Percentiles rank a stretch among this genome's conserved stretches.
Conservation (phyloP, 176 grass and related monocot species). For the Miscanthus lutarioriparius region DNA sequence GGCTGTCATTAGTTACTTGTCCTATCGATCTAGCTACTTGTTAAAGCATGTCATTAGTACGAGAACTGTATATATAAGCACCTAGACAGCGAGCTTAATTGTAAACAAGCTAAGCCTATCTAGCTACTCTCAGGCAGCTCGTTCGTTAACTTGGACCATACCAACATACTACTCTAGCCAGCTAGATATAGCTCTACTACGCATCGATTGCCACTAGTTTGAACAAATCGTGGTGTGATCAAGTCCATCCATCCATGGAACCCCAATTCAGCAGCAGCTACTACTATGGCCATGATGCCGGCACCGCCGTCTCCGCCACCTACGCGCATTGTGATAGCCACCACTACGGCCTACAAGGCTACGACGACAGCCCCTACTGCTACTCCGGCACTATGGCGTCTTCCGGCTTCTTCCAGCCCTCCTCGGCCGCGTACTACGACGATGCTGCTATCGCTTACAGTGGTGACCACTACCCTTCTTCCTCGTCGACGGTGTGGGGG, state of each 20-base stretch:
- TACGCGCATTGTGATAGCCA: background rate
- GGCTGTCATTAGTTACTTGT: background rate
- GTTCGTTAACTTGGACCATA: background rate
- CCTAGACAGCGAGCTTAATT: background rate
- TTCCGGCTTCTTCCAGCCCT: background rate
- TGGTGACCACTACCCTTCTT: too few species aligned
- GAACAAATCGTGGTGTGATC: background rate
- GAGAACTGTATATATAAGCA: conserved; percentile 17
- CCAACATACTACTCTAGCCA: background rate
- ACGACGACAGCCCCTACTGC: background rate
- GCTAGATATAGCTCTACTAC: background rate
- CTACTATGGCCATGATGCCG: background rate
- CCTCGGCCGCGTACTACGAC: background rate
- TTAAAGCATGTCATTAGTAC: background rate
- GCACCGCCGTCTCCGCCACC: background rate
- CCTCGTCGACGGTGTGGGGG: background rate
- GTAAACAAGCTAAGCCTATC: background rate
- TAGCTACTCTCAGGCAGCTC: background rate
- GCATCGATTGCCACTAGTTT: background rate
- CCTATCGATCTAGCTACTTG: background rate
- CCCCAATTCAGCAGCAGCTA: conserved; percentile 22
- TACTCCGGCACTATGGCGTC: background rate
- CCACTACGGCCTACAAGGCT: background rate
- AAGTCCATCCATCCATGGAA: background rate
- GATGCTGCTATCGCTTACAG: background rate